Conservation (phyloP, 2,329 filamentous ascomycete genomes). For the Exophiala lecanii-corni region DNA sequence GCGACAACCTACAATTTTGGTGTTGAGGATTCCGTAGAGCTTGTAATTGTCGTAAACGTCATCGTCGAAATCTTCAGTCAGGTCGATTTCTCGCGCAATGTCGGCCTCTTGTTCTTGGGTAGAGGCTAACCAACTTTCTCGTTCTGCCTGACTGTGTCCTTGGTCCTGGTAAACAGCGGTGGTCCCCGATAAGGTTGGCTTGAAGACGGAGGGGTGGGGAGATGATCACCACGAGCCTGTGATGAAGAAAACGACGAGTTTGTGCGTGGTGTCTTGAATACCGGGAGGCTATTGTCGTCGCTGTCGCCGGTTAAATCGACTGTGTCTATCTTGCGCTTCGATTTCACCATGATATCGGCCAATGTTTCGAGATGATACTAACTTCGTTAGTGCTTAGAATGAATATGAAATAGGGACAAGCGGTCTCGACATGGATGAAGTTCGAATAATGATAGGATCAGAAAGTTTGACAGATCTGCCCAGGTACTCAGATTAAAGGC, state of each 20-base stretch:
- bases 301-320: constrained; percentile 21
- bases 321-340: constrained; percentile 14
- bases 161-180: constrained; percentile 3
- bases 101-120: constrained; percentile 28
- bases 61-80: constrained; percentile 34
- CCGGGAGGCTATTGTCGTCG: constrained; percentile 3
- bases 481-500: no score
- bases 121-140: constrained; percentile 16
- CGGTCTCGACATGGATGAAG: no score
- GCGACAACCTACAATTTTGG: constrained; percentile 57
- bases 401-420: no score
- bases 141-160: constrained; percentile 9
- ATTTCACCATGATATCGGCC: constrained; percentile 7
- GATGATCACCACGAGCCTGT: constrained; percentile 7
- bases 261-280: constrained; percentile 8
- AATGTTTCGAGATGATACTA: no score
- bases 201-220: constrained; percentile 21
- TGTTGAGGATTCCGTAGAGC: constrained; percentile 42
- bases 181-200: constrained; percentile 13
- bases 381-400: no score
- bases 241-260: constrained; percentile 10
- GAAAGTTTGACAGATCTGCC: no score
- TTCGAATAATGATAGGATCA: no score
- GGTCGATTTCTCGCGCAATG: constrained; percentile 27
- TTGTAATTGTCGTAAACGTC: constrained; percentile 32